Evolutionary conservation across 2,329 filamentous ascomycete genomes (phyloP).

Genomic region (Apiospora malaysiana): DNA sequence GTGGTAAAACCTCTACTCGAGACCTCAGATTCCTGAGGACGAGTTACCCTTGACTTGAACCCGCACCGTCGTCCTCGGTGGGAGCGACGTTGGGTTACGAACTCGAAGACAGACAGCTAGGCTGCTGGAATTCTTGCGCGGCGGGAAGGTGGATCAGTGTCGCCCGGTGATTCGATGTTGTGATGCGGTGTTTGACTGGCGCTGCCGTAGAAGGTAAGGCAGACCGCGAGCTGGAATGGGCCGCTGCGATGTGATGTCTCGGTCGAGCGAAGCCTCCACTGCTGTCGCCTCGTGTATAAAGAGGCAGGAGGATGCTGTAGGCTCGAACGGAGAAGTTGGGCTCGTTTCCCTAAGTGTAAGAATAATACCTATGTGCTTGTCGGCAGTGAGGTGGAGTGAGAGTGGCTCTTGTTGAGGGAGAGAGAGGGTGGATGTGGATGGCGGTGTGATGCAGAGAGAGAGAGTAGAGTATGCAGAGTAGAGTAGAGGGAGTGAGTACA

Average conservation of each 20-base stretch:
- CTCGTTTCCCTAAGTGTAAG: conserved; percentile 15
- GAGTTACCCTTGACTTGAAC: neutral
- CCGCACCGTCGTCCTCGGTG: conserved; percentile 16
- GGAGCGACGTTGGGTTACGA: neutral
- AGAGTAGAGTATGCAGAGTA: neutral
- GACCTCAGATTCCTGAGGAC: conserved; percentile 15
- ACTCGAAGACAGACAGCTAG: neutral
- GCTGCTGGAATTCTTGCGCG: neutral
- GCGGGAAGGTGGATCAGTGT: neutral
- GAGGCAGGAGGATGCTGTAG: neutral
- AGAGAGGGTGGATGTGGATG: neutral
- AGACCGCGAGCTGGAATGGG: neutral
- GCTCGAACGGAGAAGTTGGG: neutral
- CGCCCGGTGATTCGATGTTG: conserved; percentile 2
- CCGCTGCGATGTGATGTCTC: neutral
- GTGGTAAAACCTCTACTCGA: neutral
- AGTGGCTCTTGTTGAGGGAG: conserved; percentile 8
- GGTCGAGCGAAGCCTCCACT: neutral
- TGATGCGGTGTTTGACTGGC: neutral
- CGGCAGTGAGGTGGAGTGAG: conserved; percentile 9
- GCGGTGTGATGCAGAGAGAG: conserved; percentile 10
- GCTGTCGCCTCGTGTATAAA: conserved; percentile 15
- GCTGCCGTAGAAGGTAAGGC: neutral
- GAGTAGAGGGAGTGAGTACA: neutral
- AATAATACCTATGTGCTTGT: neutral